These are phyloP conservation scores for Coemansia reversa DNA, from an alignment of 192 early-diverging fungal genomes.

Conservation along the genomic window DNA sequence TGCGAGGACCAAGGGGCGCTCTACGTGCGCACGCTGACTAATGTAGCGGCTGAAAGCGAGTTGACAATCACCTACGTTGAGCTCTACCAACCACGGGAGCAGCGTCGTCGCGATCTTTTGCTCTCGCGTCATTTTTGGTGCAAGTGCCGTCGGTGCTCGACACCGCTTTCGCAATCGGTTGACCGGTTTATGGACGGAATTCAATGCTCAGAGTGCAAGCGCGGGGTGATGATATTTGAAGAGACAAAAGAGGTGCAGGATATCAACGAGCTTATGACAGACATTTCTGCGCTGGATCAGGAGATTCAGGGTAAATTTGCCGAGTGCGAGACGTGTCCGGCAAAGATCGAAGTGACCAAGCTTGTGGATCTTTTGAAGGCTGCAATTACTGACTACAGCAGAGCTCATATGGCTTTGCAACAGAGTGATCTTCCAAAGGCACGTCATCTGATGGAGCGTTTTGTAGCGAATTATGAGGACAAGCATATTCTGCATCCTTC, in stretches of 20 bases:
- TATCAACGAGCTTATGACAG: conserved; percentile 60
- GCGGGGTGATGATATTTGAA: conserved; percentile 59
- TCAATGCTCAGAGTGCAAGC: conserved; percentile 59
- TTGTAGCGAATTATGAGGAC: conserved; percentile 54
- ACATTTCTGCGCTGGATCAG: conserved; percentile 51
- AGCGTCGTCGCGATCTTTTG: conserved; percentile 68
- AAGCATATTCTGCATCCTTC: conserved; percentile 49
- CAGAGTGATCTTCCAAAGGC: conserved; percentile 45
- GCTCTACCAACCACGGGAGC: conserved; percentile 65
- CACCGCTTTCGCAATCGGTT: conserved; percentile 61
- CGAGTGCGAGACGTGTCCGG: conserved; percentile 54
- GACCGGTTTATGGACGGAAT: conserved; percentile 71
- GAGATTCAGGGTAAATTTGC: conserved; percentile 60
- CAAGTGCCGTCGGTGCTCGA: conserved; percentile 67
- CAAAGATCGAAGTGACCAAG: conserved; percentile 50
- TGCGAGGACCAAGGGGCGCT: conserved; percentile 58
- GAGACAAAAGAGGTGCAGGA: conserved; percentile 61
- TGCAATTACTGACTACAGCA: conserved; percentile 52
- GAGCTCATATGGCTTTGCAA: conserved; percentile 47
- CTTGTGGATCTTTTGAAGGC: conserved; percentile 56
- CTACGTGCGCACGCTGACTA: conserved; percentile 59
- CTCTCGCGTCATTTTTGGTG: conserved; percentile 74
- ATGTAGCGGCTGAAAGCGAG: conserved; percentile 59
- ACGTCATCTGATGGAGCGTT: conserved; percentile 46
- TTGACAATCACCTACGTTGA: conserved; percentile 71